Base-by-base conservation (phyloP, 495 filamentous ascomycete species). In the Penicillium paradoxum region DNA sequence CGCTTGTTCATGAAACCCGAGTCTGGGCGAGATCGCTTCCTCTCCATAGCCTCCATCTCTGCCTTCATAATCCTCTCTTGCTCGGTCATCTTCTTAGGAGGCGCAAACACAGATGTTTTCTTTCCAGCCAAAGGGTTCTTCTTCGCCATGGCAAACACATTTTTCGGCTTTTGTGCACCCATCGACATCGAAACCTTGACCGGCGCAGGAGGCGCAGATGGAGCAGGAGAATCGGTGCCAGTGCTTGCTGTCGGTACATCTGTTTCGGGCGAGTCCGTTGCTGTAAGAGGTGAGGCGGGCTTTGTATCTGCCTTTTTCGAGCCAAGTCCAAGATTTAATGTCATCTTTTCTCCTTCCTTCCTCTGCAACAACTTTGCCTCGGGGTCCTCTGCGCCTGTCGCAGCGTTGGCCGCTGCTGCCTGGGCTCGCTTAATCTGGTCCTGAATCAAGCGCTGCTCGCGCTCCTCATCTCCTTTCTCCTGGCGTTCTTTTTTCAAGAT, bases 51-150 rank as follows among this genome's bases (percentile, higher is more conserved):
- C 59, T 91, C 73, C 71, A 78, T 75, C 55, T 92, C 90, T 54
- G 88, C 85, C 66, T 85, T 88, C 90, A 95, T 95, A 53, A 93
- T 93, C 51, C 90, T 76, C 56, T 95, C 90, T n/a, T 86, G 87
- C 66, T 93, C 87, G 55, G 85, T 88, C 79, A 93, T 90, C 30
- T 80, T 81, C 73, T 87, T 89, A 55, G 87, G 88, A 2, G 81
- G 79, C 38, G 75, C 78, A 45, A 83, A 75, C 13, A 78, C 73
- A 25, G 73, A 66, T 0, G 77, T 70, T 64, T 87, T 88, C 72
- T 87, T 87, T 11, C 76, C 72, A 3, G 75, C 76, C 21, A 88
- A 69, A 2, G 81, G 81, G 47, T 86, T 87, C 68, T 87, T 90
- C 62, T 80, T 80, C 8, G 60, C 66, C 4, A 79, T 75, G n/a